Base-by-base conservation (phyloP, 805 yeast species). In the Candida wancherniae region DNA sequence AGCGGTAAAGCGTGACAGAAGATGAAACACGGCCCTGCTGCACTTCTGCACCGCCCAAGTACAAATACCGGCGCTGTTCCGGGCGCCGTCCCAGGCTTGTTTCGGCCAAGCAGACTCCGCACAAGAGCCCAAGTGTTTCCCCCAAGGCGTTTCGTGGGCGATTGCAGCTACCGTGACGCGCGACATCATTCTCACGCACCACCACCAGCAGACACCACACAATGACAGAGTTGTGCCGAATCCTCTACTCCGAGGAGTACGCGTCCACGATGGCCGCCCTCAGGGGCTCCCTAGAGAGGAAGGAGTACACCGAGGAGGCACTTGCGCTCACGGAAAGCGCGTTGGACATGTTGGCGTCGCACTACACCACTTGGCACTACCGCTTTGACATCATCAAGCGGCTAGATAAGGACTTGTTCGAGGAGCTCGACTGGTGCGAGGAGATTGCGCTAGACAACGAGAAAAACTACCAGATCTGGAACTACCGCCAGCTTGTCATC, bases 401-500 rank as follows among this genome's bases (percentile, higher is more conserved):
- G 18, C 39, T 79, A 18, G 28, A 55, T 4, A 51, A 55, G 15
- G 64, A 58, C 16, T 47, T 75, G 17, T 46, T 60, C 9, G 58
- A 64, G 10, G 95, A 90, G 49, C 63, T 86, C 22, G 74, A 74
- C 22, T 86, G 95, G 95, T 69, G 86, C 40, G 92, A 84, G 47
- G 66, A 66, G 19, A 61, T 84, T 20, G 88, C 95, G 0, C 50
- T 82, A 28, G 77, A 71, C 9, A 81, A 83, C 53, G 82, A 88
- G 23, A 92, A 92, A 55, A 90, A 88, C 62, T 92, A 92, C 58
- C 98, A 92, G 56, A 81, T 90, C n/a, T 92, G 97, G 97, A 84
- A 88, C 47, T 88, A 90, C 51, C 72, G 97, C 34, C 88, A 82
- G 48, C 61, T 77, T 19, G 51, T 90, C 6, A 58, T 82, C 33